A percentile compares a stretch with the other conserved stretches of the same genome.
These are phyloP conservation scores for Diutina neorugosa DNA, from an alignment of 1,139 yeast species.

Conservation along the genomic window DNA sequence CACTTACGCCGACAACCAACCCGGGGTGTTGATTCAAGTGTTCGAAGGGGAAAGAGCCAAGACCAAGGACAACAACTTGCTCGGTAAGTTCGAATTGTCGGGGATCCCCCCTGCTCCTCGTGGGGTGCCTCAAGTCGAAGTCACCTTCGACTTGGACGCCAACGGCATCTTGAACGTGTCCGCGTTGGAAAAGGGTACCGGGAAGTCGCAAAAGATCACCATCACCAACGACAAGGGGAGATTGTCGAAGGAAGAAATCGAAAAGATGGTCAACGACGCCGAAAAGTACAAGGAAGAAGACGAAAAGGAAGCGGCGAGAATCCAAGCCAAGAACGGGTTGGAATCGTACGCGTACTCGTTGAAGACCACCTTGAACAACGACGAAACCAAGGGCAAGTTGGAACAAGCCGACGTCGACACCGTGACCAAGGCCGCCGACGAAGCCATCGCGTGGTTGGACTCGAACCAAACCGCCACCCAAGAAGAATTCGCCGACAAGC, in stretches of 20 bases:
- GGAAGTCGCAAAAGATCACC: constrained; percentile 67
- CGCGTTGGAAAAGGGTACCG: constrained; percentile 7
- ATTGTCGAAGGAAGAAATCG: constrained; percentile 83
- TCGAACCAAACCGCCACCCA: constrained; percentile 76
- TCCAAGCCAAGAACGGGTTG: constrained; percentile 54
- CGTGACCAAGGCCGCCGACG: constrained; percentile 76
- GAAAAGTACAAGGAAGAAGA: constrained; percentile 41
- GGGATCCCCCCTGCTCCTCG: constrained; percentile 5
- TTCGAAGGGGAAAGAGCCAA: constrained; percentile 5
- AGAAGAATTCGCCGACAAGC: constrained; percentile 80
- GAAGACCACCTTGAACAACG: constrained; percentile 73
- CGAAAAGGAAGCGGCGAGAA: constrained; percentile 7
- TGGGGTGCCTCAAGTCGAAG: constrained; percentile 7
- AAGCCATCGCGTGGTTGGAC: constrained; percentile 82
- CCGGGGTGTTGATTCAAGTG: constrained; percentile 5
- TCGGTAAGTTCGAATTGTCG: constrained; percentile 5
- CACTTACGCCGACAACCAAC: constrained; percentile 43
- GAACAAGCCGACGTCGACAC: constrained; percentile 67
- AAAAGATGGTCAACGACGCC: constrained; percentile 91
- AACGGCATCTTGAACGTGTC: constrained; percentile 5
- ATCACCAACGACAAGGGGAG: constrained; percentile 97
- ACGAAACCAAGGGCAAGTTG: constrained; percentile 72
- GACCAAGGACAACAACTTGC: constrained; percentile 5
- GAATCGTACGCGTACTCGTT: constrained; percentile 87
- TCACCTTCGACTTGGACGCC: constrained; percentile 5